Percentiles rank a stretch among this genome's conserved stretches.
Conservation (phyloP, 768 basidiomycete genomes). For the Lepiota brunneoincarnata region DNA sequence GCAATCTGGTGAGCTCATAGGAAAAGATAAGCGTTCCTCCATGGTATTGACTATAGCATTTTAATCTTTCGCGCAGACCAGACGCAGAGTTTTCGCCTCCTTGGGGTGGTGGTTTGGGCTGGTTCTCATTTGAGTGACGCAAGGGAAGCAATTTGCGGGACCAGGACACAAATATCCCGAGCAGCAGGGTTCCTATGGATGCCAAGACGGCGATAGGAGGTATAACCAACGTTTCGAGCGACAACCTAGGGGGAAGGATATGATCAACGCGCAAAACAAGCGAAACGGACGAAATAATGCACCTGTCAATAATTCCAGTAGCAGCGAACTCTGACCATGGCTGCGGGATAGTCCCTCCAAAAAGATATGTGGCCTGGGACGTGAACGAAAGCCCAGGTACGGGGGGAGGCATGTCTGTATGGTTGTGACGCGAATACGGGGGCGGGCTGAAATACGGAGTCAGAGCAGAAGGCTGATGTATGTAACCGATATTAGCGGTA, state of each 20-base stretch:
- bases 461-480: neutral
- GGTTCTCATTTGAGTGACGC: neutral
- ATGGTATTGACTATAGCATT: constrained; percentile 35
- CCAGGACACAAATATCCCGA: constrained; percentile 23
- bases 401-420: neutral
- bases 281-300: neutral
- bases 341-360: neutral
- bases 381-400: neutral
- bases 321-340: neutral
- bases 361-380: neutral
- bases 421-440: neutral
- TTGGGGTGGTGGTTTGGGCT: neutral
- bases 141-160: neutral
- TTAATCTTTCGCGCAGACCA: constrained; percentile 32
- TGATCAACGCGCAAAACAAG: neutral
- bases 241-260: constrained; percentile 6
- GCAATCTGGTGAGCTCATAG: constrained; percentile 43
- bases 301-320: neutral
- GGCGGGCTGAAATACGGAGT: neutral
- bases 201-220: constrained; percentile 32
- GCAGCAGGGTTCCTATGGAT: constrained; percentile 32
- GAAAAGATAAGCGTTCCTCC: constrained; percentile 47
- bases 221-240: constrained; percentile 27
- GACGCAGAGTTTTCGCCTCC: constrained; percentile 15
- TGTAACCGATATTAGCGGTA: neutral